Percentiles rank a stretch among this genome's conserved stretches.
Conservation (phyloP, 2,329 filamentous ascomycete genomes). For the Fusarium sp. region DNA sequence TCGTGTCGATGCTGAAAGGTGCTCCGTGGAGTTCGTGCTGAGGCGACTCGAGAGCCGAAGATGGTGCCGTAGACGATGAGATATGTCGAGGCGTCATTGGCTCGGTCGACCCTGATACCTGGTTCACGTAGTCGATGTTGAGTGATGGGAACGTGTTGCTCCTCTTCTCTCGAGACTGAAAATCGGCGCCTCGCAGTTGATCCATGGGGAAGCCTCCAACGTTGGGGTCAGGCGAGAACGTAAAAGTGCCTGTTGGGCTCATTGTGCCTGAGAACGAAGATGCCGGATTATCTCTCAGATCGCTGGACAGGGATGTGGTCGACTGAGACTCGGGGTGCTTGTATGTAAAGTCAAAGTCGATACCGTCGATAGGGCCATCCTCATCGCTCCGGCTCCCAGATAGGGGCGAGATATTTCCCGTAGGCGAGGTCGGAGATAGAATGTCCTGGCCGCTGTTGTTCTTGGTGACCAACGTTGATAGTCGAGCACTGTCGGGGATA, state of each 20-base stretch:
- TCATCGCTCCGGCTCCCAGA: slow-evolving; percentile 79
- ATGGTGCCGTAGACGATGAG: slow-evolving; percentile 59
- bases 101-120: slow-evolving; percentile 52
- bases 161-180: slow-evolving; percentile 75
- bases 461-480: slow-evolving; percentile 58
- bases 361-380: slow-evolving; percentile 63
- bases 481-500: slow-evolving; percentile 74
- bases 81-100: slow-evolving; percentile 64
- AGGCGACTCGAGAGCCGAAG: slow-evolving; percentile 65
- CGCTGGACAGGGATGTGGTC: slow-evolving; percentile 49
- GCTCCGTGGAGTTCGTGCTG: slow-evolving; percentile 58
- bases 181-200: slow-evolving; percentile 59
- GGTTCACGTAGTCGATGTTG: slow-evolving; percentile 69
- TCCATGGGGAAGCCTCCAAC: slow-evolving; percentile 71
- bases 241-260: slow-evolving; percentile 80
- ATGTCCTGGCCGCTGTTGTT: slow-evolving; percentile 59
- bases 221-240: slow-evolving; percentile 80
- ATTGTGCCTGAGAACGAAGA: slow-evolving; percentile 79
- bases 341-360: slow-evolving; percentile 51
- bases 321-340: slow-evolving; percentile 51
- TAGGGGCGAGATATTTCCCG: slow-evolving; percentile 72
- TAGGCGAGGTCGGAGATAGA: slow-evolving; percentile 80
- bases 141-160: slow-evolving; percentile 88
- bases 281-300: slow-evolving; percentile 47
- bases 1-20: slow-evolving; percentile 59